Evolutionary conservation across 768 basidiomycete genomes (phyloP), one percentile per base, ranked within the genome.

Genomic region (Leccinum fibrillosum): DNA sequence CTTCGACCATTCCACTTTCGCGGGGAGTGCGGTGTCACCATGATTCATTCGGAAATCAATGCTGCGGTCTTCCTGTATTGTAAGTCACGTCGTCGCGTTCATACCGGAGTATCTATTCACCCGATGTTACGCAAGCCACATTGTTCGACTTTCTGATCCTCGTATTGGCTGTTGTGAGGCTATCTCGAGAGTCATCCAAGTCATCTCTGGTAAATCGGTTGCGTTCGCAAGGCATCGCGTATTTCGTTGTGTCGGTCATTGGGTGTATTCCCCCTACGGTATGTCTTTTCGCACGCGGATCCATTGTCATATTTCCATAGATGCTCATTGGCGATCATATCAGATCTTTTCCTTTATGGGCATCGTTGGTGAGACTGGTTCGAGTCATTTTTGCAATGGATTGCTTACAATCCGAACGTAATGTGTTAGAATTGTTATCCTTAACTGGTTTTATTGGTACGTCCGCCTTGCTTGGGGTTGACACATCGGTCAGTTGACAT

Each of bases 121-220:
- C 15, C 19, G 5, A 12, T 49, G 56, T 26, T 5, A 28, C 3
- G 15, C n/a, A 58, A 71, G 69, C 69, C n/a, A 34, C 60, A 47
- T 53, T 52, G 23, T 71, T 61, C 13, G 62, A 72, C 32, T 52
- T 63, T n/a, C 3, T 67, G 2, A 54, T 71, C 15, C 42, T 71
- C 17, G n/a, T 63, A 4, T 26, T 72, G 15, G 60, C 61, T 10
- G 21, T 64, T 6, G 49, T 57, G 5, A 63, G 60, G 7, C 60
- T 71, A 4, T 69, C 59, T 3, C 53, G 50, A 34, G 37, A 56
- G 13, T 8, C 13, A 6, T 64, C 65, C 6, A 62, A 55, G 35
- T 69, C 64, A 1, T 52, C 61, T 15, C 44, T 73, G 23, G 48
- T 1, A n/a, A 64, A 60, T 13, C 62, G 51, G 8, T 49, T 71